Evolutionary conservation across 2,329 filamentous ascomycete genomes (phyloP).

Genomic region (Diplodia mutila): DNA sequence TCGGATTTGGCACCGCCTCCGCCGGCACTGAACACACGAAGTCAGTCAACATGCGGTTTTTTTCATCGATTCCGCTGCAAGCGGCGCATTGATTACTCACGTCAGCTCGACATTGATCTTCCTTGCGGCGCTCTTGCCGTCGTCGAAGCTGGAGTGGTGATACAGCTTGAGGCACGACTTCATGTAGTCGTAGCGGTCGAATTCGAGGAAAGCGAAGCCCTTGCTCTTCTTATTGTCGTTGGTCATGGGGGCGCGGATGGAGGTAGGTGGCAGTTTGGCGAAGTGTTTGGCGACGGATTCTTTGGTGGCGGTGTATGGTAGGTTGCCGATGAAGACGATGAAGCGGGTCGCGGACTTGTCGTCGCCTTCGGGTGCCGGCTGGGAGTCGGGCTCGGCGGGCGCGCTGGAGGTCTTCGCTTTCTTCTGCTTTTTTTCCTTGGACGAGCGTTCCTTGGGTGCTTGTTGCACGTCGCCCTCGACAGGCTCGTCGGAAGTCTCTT

Average conservation of each 20-base stretch:
- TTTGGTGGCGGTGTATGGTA: conserved; percentile 80
- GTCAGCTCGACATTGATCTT: conserved; percentile 94
- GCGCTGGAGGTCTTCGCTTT: conserved; percentile 30
- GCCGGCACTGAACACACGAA: conserved; percentile 64
- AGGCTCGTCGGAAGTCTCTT: conserved; percentile 25
- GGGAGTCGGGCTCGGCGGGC: conserved; percentile 28
- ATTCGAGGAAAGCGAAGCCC: conserved; percentile 70
- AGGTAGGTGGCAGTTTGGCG: conserved; percentile 69
- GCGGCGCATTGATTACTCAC: conserved; percentile 52
- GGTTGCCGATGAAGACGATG: conserved; percentile 86
- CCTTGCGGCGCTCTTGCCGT: conserved; percentile 62
- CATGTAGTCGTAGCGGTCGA: conserved; percentile 84
- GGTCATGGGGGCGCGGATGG: conserved; percentile 60
- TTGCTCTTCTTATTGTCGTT: conserved; percentile 44
- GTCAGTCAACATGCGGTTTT: conserved; percentile 28
- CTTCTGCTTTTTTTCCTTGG: conserved; percentile 33
- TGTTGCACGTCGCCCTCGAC: not conserved
- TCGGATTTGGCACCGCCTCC: conserved; percentile 83
- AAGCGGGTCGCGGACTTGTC: conserved; percentile 59
- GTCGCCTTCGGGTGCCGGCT: conserved; percentile 32
- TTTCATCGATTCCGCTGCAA: not conserved
- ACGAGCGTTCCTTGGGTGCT: conserved; percentile 26
- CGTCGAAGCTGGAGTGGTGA: conserved; percentile 79
- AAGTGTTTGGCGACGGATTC: conserved; percentile 76
- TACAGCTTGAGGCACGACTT: conserved; percentile 89